Evolutionary conservation across 352 stramenopile species (phyloP), one percentile per base, ranked within the genome.

Genomic region (Phytopythium montanum): DNA sequence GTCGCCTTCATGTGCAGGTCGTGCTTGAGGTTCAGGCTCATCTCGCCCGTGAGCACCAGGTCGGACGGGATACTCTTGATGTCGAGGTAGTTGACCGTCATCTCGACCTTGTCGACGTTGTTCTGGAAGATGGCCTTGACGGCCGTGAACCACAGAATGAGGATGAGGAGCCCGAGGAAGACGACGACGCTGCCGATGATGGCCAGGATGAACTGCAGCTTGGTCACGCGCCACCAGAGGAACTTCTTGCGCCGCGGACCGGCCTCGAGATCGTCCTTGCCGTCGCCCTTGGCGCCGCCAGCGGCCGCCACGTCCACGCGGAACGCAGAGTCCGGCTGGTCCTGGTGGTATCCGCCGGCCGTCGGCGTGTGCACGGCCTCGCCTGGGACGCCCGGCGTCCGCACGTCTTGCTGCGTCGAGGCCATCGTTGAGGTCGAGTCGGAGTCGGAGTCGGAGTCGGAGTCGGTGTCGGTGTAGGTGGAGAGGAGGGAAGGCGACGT

Each of bases 1-100:
- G 28, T 62, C 2, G 79, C 67, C 56, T 69, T 72, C 54, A 80
- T 63, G 25, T 62, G 65, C 26, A 79, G 34, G 42, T 82, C 67
- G 72, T 87, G 71, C 50, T 68, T 66, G 10, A 89, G 34, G 41
- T 62, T 75, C 4, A 91, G 46, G 41, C 79, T 88, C 23, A 90
- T 46, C 31, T 85, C 66, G 21, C 83, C 77, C 26, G 58, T 72
- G 39, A 85, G 61, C 19, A 56, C 69, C 19, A 64, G 68, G 39
- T 79, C 70, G 28, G 75, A 71, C 16, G 66, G 54, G 26, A 88
- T 67, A n/a, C 58, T 16, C 54, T 79, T 72, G 63, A 91, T 81
- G 65, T 91, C 81, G 29, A 91, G 60, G 61, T 84, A 81, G 69
- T 89, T 91, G 61, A 89, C 66, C 19, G 45, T 62, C 57, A 91